Conservation (phyloP, 768 basidiomycete species). For the Ramaria rubella region DNA sequence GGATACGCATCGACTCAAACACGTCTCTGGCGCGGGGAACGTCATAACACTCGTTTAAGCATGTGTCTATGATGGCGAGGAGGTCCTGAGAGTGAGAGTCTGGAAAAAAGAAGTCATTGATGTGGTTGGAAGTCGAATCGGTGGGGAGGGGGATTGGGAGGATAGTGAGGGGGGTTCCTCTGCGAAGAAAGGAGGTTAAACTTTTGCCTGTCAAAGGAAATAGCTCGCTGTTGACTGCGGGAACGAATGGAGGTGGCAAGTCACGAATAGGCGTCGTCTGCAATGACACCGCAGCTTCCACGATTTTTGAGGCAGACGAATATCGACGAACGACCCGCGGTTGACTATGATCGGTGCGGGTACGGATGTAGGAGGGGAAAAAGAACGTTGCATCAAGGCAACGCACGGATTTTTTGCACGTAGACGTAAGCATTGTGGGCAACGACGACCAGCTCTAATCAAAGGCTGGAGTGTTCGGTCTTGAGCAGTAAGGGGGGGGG, state of each 20-base stretch:
- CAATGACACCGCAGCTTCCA: constrained; percentile 43
- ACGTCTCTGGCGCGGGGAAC: constrained; percentile 69
- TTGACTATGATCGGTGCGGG: constrained; percentile 3
- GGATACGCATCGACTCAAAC: constrained; percentile 53
- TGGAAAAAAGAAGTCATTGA: constrained; percentile 45
- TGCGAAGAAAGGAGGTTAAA: constrained; percentile 44
- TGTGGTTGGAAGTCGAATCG: constrained; percentile 29
- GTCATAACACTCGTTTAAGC: constrained; percentile 68
- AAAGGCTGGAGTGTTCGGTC: too few species aligned
- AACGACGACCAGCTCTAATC: too few species aligned
- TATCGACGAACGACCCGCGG: constrained; percentile 25
- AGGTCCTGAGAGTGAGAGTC: constrained; percentile 63
- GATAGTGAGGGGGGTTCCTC: constrained; percentile 45
- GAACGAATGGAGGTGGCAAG: constrained; percentile 37
- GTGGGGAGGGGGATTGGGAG: constrained; percentile 62
- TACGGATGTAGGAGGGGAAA: neutral
- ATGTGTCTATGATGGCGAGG: constrained; percentile 76
- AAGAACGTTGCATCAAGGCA: neutral
- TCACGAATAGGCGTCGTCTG: constrained; percentile 30
- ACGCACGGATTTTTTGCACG: neutral
- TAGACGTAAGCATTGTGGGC: too few species aligned
- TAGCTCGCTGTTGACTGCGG: constrained; percentile 15
- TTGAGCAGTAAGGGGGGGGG: too few species aligned
- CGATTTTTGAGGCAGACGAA: constrained; percentile 55
- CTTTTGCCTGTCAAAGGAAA: constrained; percentile 24